These are phyloP conservation scores for Aureobasidium sp. DNA, from an alignment of 2,329 filamentous ascomycete species.

Conservation along the genomic window DNA sequence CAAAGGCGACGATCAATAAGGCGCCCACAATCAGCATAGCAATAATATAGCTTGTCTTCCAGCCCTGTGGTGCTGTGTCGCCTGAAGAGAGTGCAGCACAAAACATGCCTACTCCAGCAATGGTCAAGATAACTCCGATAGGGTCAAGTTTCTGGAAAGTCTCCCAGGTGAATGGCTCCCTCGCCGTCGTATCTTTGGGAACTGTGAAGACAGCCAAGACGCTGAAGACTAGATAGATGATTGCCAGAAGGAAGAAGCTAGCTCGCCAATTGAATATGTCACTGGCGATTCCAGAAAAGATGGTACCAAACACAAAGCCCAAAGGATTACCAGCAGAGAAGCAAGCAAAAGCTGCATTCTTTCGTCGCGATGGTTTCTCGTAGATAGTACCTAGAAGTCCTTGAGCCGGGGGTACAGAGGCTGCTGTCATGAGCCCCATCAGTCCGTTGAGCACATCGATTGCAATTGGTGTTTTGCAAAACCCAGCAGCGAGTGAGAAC, in stretches of 20 bases:
- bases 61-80: slow-evolving; percentile 53
- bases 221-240: slow-evolving; percentile 56
- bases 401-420: slow-evolving; percentile 57
- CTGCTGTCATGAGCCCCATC: slow-evolving; percentile 57
- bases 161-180: slow-evolving; percentile 37
- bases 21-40: slow-evolving; percentile 55
- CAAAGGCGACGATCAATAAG: slow-evolving; percentile 48
- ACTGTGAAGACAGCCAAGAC: slow-evolving; percentile 54
- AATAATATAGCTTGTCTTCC: slow-evolving; percentile 56
- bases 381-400: slow-evolving; percentile 60
- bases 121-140: slow-evolving; percentile 52
- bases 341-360: slow-evolving; percentile 59
- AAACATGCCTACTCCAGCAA: slow-evolving; percentile 59
- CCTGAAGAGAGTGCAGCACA: slow-evolving; percentile 52
- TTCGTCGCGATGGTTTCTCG: slow-evolving; percentile 51
- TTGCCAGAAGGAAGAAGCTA: slow-evolving; percentile 53
- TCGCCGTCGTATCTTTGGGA: slow-evolving; percentile 47
- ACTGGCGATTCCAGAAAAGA: slow-evolving; percentile 56
- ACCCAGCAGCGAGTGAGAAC: slow-evolving; percentile 52
- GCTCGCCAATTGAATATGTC: slow-evolving; percentile 58
- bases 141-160: slow-evolving; percentile 54
- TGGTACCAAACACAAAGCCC: slow-evolving; percentile 50
- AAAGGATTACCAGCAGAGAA: slow-evolving; percentile 53
- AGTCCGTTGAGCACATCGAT: slow-evolving; percentile 58
- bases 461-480: slow-evolving; percentile 51